Evolutionary conservation across 192 early-diverging fungal genomes (phyloP), one percentile per base, ranked within the genome.

Genomic region (Allomyces javanicus): DNA sequence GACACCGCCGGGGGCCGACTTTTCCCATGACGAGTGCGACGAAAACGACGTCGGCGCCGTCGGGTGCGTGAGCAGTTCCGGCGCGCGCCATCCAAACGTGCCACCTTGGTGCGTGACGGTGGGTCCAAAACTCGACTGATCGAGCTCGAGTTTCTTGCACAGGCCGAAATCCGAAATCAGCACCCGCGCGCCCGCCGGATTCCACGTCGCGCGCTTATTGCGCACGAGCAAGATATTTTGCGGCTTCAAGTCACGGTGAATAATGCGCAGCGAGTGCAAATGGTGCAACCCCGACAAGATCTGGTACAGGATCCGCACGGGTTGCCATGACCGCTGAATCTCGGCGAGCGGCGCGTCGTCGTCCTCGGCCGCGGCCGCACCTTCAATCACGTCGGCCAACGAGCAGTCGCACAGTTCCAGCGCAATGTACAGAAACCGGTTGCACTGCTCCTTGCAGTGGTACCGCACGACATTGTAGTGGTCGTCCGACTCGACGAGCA

Each of bases 381-480:
- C 78, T 65, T 88, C 86, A 27, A 95, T 78, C 17, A 91, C 81
- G 66, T 97, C 96, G n/a, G 84, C 79, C 64, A 99, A 72, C 17
- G 91, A 91, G 0, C 86, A 93, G 4, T 85, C 85, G 69, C 93
- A 97, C 1, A 94, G 81, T 72, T 99, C 96, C 25, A 99, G 78
- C 21, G 96, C 96, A 76, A 99, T 97, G 68, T 94, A 97, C 79
- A 95, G 84, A 74, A 99, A 99, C 26, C 87, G 80, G 68, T 89
- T 87, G 26, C 85, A 79, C 68, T 86, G 79, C 76, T 97, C 93
- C 58, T 86, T 90, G 70, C 83, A 89, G 73, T 84, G 95, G 76
- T 99, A 99, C 26, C 94, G 87, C 25, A 96, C 86, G 3, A 99
- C 92, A 68, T 99, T 99, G 3, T 93, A 89, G 71, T 99, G 96